Base-by-base conservation (phyloP, 345 rosid species). In the Rhodamnia rubescens region DNA sequence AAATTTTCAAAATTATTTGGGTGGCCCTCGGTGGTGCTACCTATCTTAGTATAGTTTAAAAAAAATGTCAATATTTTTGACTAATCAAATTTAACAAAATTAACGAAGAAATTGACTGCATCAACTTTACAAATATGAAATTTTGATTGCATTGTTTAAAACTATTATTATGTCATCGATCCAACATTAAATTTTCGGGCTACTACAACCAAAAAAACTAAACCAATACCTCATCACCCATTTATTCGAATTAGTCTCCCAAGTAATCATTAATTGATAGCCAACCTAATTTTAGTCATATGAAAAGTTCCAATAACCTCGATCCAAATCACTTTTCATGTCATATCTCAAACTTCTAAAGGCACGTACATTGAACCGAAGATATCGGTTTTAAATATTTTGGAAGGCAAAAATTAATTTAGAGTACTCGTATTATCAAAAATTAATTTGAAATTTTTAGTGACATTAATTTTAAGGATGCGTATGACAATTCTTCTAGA, bases 371-470 rank as follows among this genome's bases (percentile, higher is more conserved):
- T 53, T 53, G 21, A 18, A 16, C 18, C 2, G 16, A 21, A 53
- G 21, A 18, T 61, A 27, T 0, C 32, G 1, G 0, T 61, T 61
- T 61, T 1, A 27, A 27, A 61, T 4, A 6, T 61, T 61, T 15
- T 0, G 40, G 0, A 27, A 29, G 10, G 29, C 0, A 5, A 8
- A 0, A 36, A 36, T 69, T 69, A 36, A 36, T 69, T 32, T 2
- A 0, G 13, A 2, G 40, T 9, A 69, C 18, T 36, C 1, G 47
- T 0, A 3, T 20, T 24, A 1, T 32, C 1, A 21, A 69, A 20
- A 36, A 36, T 11, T 13, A 69, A 29, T 29, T 15, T 1, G 22
- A 64, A 40, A 7, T 64, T 64, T 64, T 15, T 64, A 61, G 15
- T 29, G 22, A 27, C 22, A 15, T 4, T 36, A 61, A 29, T 29